Evolutionary conservation across 1,284 basidiomycete species (phyloP), one percentile per base, ranked within the genome.

Genomic region (Cryptococcus sp.): DNA sequence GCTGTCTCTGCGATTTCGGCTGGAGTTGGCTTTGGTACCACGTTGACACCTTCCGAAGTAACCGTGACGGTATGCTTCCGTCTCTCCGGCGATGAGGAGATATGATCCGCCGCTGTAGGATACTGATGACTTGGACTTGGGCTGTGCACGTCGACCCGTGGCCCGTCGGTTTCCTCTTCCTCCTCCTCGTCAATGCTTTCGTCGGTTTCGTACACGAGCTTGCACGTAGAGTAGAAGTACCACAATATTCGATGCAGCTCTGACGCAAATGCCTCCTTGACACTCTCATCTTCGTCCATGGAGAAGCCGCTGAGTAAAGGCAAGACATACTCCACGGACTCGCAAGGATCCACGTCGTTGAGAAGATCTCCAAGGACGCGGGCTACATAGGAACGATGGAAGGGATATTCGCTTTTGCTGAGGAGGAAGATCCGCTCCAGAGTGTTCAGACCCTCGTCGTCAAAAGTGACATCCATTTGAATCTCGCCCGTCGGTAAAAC

Each of bases 361-460:
- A 92, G 83, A 71, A 88, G 86, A 4, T 85, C 82, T 19, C 88
- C 88, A 26, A 95, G 82, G 16, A 88, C 85, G 64, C 88, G 87
- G 1, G 88, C 85, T 65, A 97, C 94, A 75, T 89, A 93, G 37
- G 92, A 85, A 39, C 85, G 83, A 71, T 96, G 93, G 72, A 91
- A 91, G 16, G 86, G 80, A 55, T 89, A 87, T 64, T 88, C 87
- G 76, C 91, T 94, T 68, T 89, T 86, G 60, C 90, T 89, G 69
- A 93, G 93, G 26, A 98, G 83, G 79, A 96, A 98, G 66, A 97
- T 96, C 70, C 90, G 89, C 80, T 99, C 94, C 34, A 96, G 85
- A 19, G 89, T 84, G 72, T 81, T 90, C 54, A 95, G 83, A 55
- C 86, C 84, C 68, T 93, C 89, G 67, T 81, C 75, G 67, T 81